Conservation (phyloP, 192 early-diverging fungal genomes). For the Coemansia sp. region DNA sequence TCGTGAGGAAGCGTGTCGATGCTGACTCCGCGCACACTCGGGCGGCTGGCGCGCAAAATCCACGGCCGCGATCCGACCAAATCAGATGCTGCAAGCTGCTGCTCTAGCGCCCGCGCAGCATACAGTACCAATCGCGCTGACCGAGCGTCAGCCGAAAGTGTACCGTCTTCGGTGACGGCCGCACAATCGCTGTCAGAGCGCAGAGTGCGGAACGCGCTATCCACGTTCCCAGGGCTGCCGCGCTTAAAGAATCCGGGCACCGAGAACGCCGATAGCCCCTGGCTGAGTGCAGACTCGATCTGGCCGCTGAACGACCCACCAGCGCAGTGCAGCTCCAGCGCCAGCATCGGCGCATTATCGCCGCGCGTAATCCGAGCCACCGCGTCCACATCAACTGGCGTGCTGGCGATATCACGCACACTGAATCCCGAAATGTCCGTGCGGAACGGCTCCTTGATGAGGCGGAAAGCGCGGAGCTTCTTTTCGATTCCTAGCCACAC, state of each 20-base stretch:
- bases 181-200: background rate
- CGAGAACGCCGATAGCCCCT: constrained; percentile 43
- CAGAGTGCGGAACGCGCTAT: constrained; percentile 7
- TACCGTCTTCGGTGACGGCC: constrained; percentile 27
- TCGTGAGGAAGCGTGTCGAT: constrained; percentile 5
- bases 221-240: constrained; percentile 25
- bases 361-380: constrained; percentile 21
- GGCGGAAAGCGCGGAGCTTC: constrained; percentile 23
- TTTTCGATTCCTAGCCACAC: constrained; percentile 23
- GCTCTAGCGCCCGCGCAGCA: constrained; percentile 35
- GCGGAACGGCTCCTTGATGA: constrained; percentile 30
- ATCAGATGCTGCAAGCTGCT: constrained; percentile 31
- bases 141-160: constrained; percentile 29
- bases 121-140: constrained; percentile 21
- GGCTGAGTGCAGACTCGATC: constrained; percentile 44
- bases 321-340: constrained; percentile 24
- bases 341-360: constrained; percentile 44
- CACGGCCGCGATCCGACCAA: constrained; percentile 34
- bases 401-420: constrained; percentile 19
- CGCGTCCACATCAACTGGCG: constrained; percentile 17
- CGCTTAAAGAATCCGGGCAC: constrained; percentile 30
- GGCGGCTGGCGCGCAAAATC: constrained; percentile 27
- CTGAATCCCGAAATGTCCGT: constrained; percentile 35
- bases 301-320: constrained; percentile 17
- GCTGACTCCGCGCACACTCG: constrained; percentile 30